Percentiles rank a stretch among this genome's conserved stretches.
These are phyloP conservation scores for Boletus speciosus DNA, from an alignment of 768 basidiomycete genomes.

Conservation along the genomic window DNA sequence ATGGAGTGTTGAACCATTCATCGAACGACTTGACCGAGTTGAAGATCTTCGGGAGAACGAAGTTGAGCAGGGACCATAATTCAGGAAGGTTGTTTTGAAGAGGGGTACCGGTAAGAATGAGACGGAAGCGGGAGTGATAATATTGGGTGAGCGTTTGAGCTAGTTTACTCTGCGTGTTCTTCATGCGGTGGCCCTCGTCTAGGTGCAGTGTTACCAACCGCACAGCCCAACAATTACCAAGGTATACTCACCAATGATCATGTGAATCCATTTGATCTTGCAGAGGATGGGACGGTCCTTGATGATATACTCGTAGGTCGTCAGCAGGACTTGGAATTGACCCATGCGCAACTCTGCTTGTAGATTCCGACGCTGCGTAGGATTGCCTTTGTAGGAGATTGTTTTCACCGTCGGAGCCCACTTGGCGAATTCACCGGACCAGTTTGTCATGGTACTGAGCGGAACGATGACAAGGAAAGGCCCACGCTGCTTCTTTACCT, in stretches of 20 bases:
- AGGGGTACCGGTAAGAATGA: conserved; percentile 94
- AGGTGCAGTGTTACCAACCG: not conserved
- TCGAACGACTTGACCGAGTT: conserved; percentile 99
- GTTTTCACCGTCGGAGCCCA: conserved; percentile 85
- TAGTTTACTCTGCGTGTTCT: conserved; percentile 90
- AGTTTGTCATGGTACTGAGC: conserved; percentile 94
- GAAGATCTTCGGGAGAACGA: conserved; percentile 92
- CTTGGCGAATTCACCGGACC: conserved; percentile 95
- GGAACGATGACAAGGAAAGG: conserved; percentile 96
- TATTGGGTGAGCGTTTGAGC: conserved; percentile 86
- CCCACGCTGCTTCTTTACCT: conserved; percentile 84
- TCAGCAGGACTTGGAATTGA: conserved; percentile 88
- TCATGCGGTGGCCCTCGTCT: conserved; percentile 99
- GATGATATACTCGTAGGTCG: conserved; percentile 97
- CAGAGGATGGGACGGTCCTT: conserved; percentile 88
- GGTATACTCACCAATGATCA: conserved; percentile 77
- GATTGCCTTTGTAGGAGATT: conserved; percentile 91
- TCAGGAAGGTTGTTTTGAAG: conserved; percentile 97
- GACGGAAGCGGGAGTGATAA: conserved; percentile 89
- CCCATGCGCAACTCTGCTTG: conserved; percentile 74
- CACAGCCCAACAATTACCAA: not conserved
- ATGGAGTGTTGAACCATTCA: conserved; percentile 99
- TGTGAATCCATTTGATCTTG: conserved; percentile 94
- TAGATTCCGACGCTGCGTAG: conserved; percentile 70
- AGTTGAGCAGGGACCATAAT: conserved; percentile 93